Evolutionary conservation across 176 grass and related monocot species (phyloP).

Genomic region (Aechmea fasciata): DNA sequence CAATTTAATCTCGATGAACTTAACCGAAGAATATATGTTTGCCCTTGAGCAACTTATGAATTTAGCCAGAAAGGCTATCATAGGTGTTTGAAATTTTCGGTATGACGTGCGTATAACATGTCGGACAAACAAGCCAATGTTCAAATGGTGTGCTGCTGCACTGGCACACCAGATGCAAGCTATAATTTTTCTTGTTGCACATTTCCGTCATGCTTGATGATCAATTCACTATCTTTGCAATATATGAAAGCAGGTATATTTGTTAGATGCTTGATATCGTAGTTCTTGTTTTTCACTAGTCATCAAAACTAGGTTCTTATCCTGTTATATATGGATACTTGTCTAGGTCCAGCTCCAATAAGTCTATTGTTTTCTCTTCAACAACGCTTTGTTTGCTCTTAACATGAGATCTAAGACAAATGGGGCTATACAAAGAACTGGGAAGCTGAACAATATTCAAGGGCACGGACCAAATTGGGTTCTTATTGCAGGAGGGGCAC

Average conservation of each 20-base stretch:
- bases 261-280: background rate
- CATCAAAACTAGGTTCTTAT: conserved; percentile 18
- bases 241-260: conserved; percentile 2
- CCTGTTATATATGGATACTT: conserved; percentile 7
- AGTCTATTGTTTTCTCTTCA: conserved; percentile 6
- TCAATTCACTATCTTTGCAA: background rate
- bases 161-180: background rate
- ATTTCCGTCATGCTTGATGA: background rate
- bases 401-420: conserved; percentile 61
- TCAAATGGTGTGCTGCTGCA: too few species aligned
- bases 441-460: conserved; percentile 45
- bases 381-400: conserved; percentile 28
- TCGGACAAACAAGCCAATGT: too few species aligned
- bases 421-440: conserved; percentile 45
- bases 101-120: too few species aligned
- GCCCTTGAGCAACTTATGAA: too few species aligned
- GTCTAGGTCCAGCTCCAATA: conserved; percentile 24
- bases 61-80: too few species aligned
- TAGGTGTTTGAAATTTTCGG: too few species aligned
- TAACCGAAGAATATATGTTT: too few species aligned
- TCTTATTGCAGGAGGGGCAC: conserved; percentile 66
- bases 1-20: too few species aligned
- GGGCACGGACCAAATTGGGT: conserved; percentile 80
- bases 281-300: conserved; percentile 10
- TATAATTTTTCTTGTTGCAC: background rate